A percentile compares a stretch with the other conserved stretches of the same genome.
These are phyloP conservation scores for Aegilops sharonensis DNA, from an alignment of 176 grass and related monocot species.

Conservation along the genomic window DNA sequence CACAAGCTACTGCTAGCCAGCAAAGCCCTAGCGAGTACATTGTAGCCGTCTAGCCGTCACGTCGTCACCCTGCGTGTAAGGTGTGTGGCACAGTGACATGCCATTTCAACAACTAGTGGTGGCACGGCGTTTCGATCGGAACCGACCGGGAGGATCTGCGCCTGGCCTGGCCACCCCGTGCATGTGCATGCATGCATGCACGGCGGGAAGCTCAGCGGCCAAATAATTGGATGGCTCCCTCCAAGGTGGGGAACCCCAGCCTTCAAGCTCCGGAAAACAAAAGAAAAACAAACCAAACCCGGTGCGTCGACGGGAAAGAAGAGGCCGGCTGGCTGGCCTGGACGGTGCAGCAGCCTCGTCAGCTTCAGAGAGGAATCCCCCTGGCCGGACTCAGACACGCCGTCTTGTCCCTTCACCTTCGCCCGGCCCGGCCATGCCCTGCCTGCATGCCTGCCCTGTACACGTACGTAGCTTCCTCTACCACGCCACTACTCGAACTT, in stretches of 20 bases:
- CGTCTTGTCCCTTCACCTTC: conserved; percentile 30
- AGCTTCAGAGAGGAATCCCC: not conserved
- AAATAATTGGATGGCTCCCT: conserved; percentile 10
- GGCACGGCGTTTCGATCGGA: too few relatives aligned
- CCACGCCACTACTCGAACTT: not conserved
- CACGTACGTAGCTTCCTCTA: not conserved
- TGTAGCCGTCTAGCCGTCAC: too few relatives aligned
- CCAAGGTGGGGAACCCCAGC: not conserved
- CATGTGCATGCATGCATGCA: not conserved
- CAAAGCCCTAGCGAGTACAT: too few relatives aligned
- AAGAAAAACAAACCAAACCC: not conserved
- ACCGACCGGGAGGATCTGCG: not conserved
- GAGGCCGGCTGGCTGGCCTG: not conserved
- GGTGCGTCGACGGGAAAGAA: not conserved
- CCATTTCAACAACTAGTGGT: too few relatives aligned
- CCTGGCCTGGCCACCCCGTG: not conserved
- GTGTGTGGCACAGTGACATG: too few relatives aligned
- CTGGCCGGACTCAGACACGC: not conserved
- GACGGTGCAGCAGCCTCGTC: not conserved
- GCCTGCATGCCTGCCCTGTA: not conserved
- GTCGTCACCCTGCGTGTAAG: too few relatives aligned
- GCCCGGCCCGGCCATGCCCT: conserved; percentile 28
- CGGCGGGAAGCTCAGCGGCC: not conserved
- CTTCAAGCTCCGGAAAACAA: not conserved
- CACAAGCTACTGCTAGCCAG: too few relatives aligned